Base-by-base conservation (phyloP, 2,329 filamentous ascomycete species). In the Diaporthe eres region DNA sequence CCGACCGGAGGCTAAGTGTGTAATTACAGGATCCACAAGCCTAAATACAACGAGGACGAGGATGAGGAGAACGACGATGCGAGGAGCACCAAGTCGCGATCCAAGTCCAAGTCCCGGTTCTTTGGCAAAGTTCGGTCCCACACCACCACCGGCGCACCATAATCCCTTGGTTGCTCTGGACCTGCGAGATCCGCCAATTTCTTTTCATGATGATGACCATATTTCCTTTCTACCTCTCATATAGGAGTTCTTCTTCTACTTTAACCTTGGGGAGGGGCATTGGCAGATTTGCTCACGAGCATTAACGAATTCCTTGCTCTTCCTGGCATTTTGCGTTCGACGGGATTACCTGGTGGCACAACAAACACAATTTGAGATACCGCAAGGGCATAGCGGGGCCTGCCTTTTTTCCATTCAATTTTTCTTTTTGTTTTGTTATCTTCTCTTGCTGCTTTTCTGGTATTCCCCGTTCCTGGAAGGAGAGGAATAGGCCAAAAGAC, bases 11-110 rank as follows among this genome's bases (percentile, higher is more conserved):
- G 74, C 78, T 77, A 51, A 77, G 75, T 78, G 76, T 74, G 19
- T 70, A 53, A 22, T 60, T 65, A 13, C 75, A 98, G 95, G 96
- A 98, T 98, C 80, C 96, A 98, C 88, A 98, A 98, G 84, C 87
- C 95, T 75, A 98, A 98, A 82, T 98, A 98, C 83, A 91, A 93
- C 76, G 94, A 95, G 37, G 91, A 93, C 51, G 87, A 84, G 70
- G 81, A 84, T 44, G 83, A 82, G 74, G 89, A 88, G 67, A 87
- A 84, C 71, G 81, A 84, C 53, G 83, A 82, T 75, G 89, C 88
- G 67, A 94, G 93, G 84, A 94, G 75, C 61, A 75, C 73, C 73
- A 77, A 94, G 82, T 81, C 88, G 55, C 90, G 93, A 77, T 94
- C 93, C 85, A 96, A 96, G 85, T 95, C 94, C 39, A 92, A 93